Evolutionary conservation across 192 early-diverging fungal species (phyloP), one percentile per base, ranked within the genome.

Genomic region (Backusella sp.): DNA sequence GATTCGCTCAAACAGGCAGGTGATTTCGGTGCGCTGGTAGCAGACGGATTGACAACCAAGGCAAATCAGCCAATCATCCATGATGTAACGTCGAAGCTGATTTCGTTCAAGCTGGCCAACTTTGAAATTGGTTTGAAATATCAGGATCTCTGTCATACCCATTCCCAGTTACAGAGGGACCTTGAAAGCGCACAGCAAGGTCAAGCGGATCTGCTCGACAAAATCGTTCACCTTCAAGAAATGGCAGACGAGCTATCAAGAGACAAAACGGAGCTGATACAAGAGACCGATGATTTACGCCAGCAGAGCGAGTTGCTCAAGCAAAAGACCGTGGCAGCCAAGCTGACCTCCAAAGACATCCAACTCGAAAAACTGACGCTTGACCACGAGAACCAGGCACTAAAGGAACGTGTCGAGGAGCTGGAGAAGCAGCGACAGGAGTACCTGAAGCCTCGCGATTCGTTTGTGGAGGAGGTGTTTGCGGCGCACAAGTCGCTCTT

Each of bases 61-160:
- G 56, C 23, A 62, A 26, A 28, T 12, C 56, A 62, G 26, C 56
- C 56, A 62, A 62, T 62, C 56, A 62, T 14, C 9, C 14, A 72
- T 68, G 72, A 70, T 23, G 37, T 84, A n/a, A 81, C 82, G 2
- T 52, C 77, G 23, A 82, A 85, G 73, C 49, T 85, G 12, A 73
- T 81, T 49, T 66, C 68, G 6, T 37, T 75, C 41, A 85, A 85
- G 65, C 32, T 79, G n/a, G 81, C 80, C 15, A 85, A 85, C 35
- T 83, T 77, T 74, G 84, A 82, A 69, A 77, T 85, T 71, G 73
- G 79, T 6, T 81, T 82, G 53, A 79, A 85, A 66, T 78, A 80
- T 44, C 76, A 82, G 66, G 41, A 67, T n/a, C 46, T 84, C 28
- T 83, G 82, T 66, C 71, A 79, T 28, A 59, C 56, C 23, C 67